Base-by-base conservation (phyloP, 2,329 filamentous ascomycete genomes). In the Simplicillium sp. region DNA sequence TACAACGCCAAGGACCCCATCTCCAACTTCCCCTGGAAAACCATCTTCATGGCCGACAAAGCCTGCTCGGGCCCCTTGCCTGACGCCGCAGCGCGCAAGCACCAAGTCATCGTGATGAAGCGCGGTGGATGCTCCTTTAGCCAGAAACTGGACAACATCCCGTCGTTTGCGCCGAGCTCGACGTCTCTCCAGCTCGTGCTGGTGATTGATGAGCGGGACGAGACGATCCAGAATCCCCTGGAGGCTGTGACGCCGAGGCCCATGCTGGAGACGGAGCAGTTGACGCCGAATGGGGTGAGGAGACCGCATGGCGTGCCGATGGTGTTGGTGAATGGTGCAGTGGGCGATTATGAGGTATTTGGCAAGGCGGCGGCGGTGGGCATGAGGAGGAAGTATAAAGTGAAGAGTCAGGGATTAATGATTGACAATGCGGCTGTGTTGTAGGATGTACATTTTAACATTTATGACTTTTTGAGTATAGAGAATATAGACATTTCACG, bases 71-170 rank as follows among this genome's bases (percentile, higher is more conserved):
- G 67, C n/a, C 64, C 67, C 3, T 59, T 78, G 2, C 71, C 73
- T 3, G 69, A 73, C n/a, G 52, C 58, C 13, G 71, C 67, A 0
- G 61, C 71, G 3, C 68, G 67, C 20, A 60, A 68, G 36, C 70
- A 94, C 61, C 82, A 95, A 39, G 69, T 97, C 44, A 80, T 98
- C 44, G 75, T 95, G 38, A 71, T 97, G 51, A 80, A 77, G 20
- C 80, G 92, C 6, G 90, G 92, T 32, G 80, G 78, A 1, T 98
- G 92, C 64, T 83, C 75, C 17, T 97, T 97, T 60, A 82, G 77
- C 29, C 66, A 82, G 20, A 98, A 98, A 59, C 65, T 97, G 1
- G 71, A 74, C 39, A 89, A 87, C 48, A 88, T 97, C n/a, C 88
- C 90, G 1, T 75, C 77, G 9, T 90, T 82, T 56, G 70, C 79